phyloP scores from a whole-genome alignment of 805 yeast species.

The Candida maesae region DNA sequence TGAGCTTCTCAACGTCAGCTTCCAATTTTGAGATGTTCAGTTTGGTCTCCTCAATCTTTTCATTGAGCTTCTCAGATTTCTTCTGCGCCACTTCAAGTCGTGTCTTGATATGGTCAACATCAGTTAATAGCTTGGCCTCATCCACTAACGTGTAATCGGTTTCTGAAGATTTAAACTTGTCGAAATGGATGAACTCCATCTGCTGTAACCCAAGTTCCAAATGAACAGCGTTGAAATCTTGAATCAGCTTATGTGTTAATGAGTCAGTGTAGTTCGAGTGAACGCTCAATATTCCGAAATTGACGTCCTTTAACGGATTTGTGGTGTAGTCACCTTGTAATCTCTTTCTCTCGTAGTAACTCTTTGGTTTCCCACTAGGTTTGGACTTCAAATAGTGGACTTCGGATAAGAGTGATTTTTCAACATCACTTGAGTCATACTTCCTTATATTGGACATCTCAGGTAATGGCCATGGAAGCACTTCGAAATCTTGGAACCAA shows the following conservation, averaged over 20 bases:
- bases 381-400: constrained; percentile 50
- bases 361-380: constrained; percentile 38
- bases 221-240: constrained; percentile 48
- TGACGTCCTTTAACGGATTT: constrained; percentile 59
- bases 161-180: constrained; percentile 39
- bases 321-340: constrained; percentile 63
- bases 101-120: constrained; percentile 39
- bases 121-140: constrained; percentile 41
- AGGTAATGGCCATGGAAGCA: constrained; percentile 71
- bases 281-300: constrained; percentile 48
- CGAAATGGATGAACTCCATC: constrained; percentile 44
- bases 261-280: constrained; percentile 36
- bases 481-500: constrained; percentile 49
- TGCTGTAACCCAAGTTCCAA: constrained; percentile 39
- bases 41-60: constrained; percentile 25
- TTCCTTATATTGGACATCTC: constrained; percentile 60
- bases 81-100: constrained; percentile 30
- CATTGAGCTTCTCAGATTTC: constrained; percentile 29
- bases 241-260: constrained; percentile 61
- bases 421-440: constrained; percentile 73
- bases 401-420: constrained; percentile 69
- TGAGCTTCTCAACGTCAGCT: constrained; percentile 26
- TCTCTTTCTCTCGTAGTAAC: constrained; percentile 56
- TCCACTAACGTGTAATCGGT: constrained; percentile 41
- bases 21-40: constrained; percentile 27